Evolutionary conservation across 768 basidiomycete genomes (phyloP), one percentile per base, ranked within the genome.

Genomic region (Butyriboletus loyo): DNA sequence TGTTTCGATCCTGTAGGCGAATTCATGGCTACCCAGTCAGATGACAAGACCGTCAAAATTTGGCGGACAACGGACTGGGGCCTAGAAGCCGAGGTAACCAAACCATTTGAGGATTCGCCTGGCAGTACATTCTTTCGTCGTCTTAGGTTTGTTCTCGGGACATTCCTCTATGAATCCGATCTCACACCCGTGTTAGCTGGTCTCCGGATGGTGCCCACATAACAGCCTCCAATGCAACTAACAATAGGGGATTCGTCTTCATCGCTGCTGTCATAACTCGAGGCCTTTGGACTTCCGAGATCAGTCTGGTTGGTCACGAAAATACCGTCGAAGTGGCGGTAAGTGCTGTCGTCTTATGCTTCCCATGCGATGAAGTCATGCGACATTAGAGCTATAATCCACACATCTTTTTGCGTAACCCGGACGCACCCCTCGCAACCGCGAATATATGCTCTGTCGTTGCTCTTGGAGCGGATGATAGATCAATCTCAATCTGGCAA

Each of bases 1-100:
- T 95, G 92, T 65, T 99, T 96, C 86, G 97, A 99, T 72, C 97
- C 97, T 4, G 96, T 95, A 3, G 97, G 97, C 41, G 90, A 98
- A 71, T 98, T 87, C 66, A 83, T 99, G 55, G 96, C 97, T n/a
- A 98, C 96, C 37, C 85, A 96, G 72, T 95, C 94, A 24, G 96
- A 98, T 71, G 97, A 99, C 71, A 84, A 90, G 66, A 87, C 92
- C 5, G 92, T 98, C 56, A 97, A 96, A 66, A 89, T 99, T 34
- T 99, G 97, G 97, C 81, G 87, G 58, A 96, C 96, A 0, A 85
- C 83, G 8, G 92, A 96, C 59, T 99, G 97, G 97, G 73, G 76
- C 6, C 71, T 95, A 4, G 89, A 93, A 56, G 84, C 86, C 4
- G 89, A 87, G 63, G 84, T 98, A 37, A 82, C 77, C 22, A 92